phyloP scores from a whole-genome alignment of 2,329 filamentous ascomycete genomes.

The Ophidiomyces ophidiicola region DNA sequence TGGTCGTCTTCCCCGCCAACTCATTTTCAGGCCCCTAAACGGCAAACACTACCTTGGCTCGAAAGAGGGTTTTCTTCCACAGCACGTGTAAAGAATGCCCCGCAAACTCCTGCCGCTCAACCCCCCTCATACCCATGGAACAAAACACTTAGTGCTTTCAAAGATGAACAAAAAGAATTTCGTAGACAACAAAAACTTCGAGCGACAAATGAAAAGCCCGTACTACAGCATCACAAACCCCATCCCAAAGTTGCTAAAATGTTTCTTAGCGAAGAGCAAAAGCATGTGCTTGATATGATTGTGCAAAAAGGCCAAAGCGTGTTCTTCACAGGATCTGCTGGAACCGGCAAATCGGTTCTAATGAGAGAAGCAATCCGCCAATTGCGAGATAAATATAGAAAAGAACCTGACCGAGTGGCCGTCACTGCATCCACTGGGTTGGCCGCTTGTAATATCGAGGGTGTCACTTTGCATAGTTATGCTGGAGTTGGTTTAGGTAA shows the following conservation, averaged over 20 bases:
- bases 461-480: constrained; percentile 92
- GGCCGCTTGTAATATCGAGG: constrained; percentile 92
- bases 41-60: constrained; percentile 54
- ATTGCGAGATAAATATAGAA: constrained; percentile 60
- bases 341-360: constrained; percentile 91
- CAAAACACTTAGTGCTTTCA: constrained; percentile 58
- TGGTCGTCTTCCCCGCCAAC: constrained; percentile 54
- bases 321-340: constrained; percentile 94
- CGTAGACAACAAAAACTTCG: constrained; percentile 45
- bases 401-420: constrained; percentile 72
- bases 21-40: constrained; percentile 34
- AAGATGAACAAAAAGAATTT: constrained; percentile 64
- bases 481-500: constrained; percentile 91
- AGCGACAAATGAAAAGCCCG: constrained; percentile 25
- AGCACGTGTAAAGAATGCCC: background rate
- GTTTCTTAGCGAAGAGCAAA: constrained; percentile 74
- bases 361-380: constrained; percentile 82
- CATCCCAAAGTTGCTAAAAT: constrained; percentile 42
- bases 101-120: constrained; percentile 34
- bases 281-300: constrained; percentile 70
- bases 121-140: constrained; percentile 52
- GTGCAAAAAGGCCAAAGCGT: constrained; percentile 71
- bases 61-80: constrained; percentile 23
- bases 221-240: constrained; percentile 20
- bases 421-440: constrained; percentile 93